Conservation (phyloP, 1,284 basidiomycete genomes). For the Phellopilus nigrolimitatus region DNA sequence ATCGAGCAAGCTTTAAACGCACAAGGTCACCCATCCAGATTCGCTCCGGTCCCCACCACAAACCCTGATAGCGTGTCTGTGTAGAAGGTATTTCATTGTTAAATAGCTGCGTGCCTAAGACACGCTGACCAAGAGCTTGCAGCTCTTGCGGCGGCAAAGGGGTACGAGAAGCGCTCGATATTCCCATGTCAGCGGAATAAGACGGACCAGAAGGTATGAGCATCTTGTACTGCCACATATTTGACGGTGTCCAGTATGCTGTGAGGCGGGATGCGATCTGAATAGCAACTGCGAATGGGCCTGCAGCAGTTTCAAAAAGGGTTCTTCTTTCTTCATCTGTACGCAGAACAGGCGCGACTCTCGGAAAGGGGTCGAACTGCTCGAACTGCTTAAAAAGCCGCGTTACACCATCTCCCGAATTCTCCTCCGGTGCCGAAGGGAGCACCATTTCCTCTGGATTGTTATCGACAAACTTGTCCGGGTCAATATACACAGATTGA, state of each 20-base stretch:
- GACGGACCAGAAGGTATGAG: conserved; percentile 10
- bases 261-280: conserved; percentile 59
- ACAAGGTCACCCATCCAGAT: conserved; percentile 85
- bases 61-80: conserved; percentile 66
- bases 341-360: background rate
- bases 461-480: background rate
- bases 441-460: conserved; percentile 37
- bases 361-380: conserved; percentile 12
- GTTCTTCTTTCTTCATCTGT: background rate
- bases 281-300: conserved; percentile 61
- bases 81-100: conserved; percentile 24
- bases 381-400: conserved; percentile 27
- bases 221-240: conserved; percentile 63
- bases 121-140: conserved; percentile 2
- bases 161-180: conserved; percentile 25
- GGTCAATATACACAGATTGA: conserved; percentile 35
- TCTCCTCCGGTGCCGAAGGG: conserved; percentile 25
- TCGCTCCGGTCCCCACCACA: conserved; percentile 88
- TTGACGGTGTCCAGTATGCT: conserved; percentile 61
- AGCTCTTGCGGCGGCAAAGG: conserved; percentile 20
- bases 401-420: conserved; percentile 10
- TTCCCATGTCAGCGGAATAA: conserved; percentile 15
- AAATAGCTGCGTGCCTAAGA: conserved; percentile 17
- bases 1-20: conserved; percentile 65
- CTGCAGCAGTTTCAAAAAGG: conserved; percentile 38